phyloP scores from a whole-genome alignment of 495 filamentous ascomycete genomes.

The Friedmanniomyces endolithicus region DNA sequence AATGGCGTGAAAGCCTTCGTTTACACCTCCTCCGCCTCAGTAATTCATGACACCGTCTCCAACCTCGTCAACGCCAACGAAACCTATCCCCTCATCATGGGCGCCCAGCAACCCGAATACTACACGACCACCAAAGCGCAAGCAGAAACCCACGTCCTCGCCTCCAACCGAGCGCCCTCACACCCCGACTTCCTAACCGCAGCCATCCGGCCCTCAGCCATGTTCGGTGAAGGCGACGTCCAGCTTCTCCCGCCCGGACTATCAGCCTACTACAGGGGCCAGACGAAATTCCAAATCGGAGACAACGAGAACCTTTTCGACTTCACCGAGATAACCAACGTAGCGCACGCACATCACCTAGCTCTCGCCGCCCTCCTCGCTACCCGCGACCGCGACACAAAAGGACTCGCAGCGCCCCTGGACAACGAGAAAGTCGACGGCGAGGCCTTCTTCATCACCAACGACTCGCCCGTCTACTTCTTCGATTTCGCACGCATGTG shows the following conservation, averaged over 20 bases:
- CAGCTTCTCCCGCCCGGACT: conserved; percentile 42
- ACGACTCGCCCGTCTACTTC: conserved; percentile 84
- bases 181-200: conserved; percentile 26
- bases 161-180: conserved; percentile 61
- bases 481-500: conserved; percentile 80
- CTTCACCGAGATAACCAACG: conserved; percentile 70
- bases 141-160: conserved; percentile 73
- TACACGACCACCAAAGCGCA: conserved; percentile 65
- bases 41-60: conserved; percentile 66
- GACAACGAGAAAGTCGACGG: conserved; percentile 77
- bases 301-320: conserved; percentile 80
- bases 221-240: conserved; percentile 36
- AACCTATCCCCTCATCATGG: conserved; percentile 64
- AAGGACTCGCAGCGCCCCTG: conserved; percentile 37
- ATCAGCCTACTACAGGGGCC: conserved; percentile 33
- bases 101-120: conserved; percentile 64
- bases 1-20: conserved; percentile 80
- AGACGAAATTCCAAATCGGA: conserved; percentile 74
- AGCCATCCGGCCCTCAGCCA: conserved; percentile 19
- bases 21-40: conserved; percentile 82
- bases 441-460: conserved; percentile 91
- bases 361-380: conserved; percentile 60
- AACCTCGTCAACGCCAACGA: conserved; percentile 88
- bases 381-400: conserved; percentile 38
- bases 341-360: conserved; percentile 61